phyloP scores from a whole-genome alignment of 1,139 yeast genomes.

The Blastobotrys petasosporus region DNA sequence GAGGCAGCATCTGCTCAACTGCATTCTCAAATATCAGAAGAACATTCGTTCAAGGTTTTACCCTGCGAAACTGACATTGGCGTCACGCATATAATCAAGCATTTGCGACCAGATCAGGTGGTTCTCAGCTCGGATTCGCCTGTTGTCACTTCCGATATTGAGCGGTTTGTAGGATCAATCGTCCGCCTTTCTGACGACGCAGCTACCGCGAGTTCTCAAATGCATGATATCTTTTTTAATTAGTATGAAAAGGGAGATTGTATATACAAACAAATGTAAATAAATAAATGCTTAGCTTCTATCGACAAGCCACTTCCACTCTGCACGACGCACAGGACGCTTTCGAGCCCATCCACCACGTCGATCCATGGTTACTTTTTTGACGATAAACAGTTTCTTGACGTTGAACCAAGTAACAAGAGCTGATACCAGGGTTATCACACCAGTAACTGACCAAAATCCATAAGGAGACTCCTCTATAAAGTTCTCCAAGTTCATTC shows the following conservation, averaged over 20 bases:
- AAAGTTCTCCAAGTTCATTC: conserved; percentile 90
- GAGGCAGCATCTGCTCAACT: conserved; percentile 16
- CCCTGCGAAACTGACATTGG: conserved; percentile 31
- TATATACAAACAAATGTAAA: not conserved
- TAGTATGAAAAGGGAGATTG: not conserved
- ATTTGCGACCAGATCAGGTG: conserved; percentile 28
- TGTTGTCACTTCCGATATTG: conserved; percentile 17
- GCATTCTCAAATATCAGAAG: conserved; percentile 19
- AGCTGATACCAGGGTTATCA: conserved; percentile 37
- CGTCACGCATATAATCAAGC: conserved; percentile 30
- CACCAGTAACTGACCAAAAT: conserved; percentile 52
- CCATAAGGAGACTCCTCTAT: conserved; percentile 73
- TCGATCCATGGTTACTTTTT: conserved; percentile 39
- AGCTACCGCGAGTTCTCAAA: conserved; percentile 15
- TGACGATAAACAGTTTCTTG: conserved; percentile 37
- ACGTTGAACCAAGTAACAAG: conserved; percentile 34
- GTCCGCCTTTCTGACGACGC: conserved; percentile 17
- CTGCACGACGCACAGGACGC: conserved; percentile 1
- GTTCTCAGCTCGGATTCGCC: conserved; percentile 25
- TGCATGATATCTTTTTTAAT: conserved; percentile 17
- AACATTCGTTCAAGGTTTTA: conserved; percentile 24
- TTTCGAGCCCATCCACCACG: conserved; percentile 16
- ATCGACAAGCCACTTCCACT: conserved; percentile 14
- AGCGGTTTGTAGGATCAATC: conserved; percentile 25
- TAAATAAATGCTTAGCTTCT: conserved; percentile 1